Conservation (phyloP, 225 moss, liverwort and hornwort genomes). For the Marchantia paleacea region DNA sequence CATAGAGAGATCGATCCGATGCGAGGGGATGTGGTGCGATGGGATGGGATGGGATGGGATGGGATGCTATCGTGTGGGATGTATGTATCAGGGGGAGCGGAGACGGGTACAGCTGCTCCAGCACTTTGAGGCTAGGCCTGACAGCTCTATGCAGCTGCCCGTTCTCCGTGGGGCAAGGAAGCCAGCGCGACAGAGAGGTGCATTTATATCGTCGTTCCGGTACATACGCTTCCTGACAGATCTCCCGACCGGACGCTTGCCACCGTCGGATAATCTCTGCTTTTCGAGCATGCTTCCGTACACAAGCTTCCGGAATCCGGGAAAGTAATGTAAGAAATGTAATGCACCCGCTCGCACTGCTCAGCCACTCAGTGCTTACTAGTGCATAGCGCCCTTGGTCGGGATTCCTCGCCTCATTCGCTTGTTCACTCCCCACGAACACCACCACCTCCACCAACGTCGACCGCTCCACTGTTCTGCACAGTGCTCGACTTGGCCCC, state of each 20-base stretch:
- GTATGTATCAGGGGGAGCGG: not conserved
- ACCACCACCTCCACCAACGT: not conserved
- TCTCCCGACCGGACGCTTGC: not conserved
- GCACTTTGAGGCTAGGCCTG: no score
- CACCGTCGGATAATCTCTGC: not conserved
- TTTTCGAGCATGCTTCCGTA: not conserved
- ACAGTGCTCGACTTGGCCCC: not conserved
- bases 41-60: no score
- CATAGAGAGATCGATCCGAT: no score
- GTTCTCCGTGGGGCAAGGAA: not conserved
- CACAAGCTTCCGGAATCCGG: not conserved
- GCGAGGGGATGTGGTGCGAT: no score
- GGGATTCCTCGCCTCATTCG: conserved; percentile 4
- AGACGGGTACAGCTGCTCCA: not conserved
- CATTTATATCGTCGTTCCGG: not conserved
- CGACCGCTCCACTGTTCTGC: not conserved
- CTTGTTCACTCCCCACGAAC: not conserved
- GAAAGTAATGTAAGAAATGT: not conserved
- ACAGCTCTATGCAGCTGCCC: not conserved
- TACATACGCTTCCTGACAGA: not conserved
- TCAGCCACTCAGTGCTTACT: no score
- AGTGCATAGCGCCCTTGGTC: not conserved
- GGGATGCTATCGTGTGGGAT: no score
- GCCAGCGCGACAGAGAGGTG: not conserved
- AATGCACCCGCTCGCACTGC: not conserved